Evolutionary conservation across 2,329 filamentous ascomycete species (phyloP).

Genomic region (Furcasterigmium sp.): DNA sequence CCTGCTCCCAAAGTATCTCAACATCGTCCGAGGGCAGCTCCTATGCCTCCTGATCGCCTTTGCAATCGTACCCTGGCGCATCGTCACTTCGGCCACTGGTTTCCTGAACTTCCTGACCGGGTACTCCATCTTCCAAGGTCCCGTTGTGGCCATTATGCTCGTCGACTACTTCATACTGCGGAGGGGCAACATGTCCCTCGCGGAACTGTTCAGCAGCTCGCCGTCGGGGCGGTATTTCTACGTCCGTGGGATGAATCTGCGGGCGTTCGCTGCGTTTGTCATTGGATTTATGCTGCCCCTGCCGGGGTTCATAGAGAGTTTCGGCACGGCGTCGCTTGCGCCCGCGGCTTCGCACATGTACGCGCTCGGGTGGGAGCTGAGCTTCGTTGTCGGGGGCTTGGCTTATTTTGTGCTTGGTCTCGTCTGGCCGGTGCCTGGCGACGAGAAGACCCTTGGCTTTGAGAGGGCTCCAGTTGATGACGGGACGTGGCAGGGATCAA

Average conservation of each 20-base stretch:
- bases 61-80: constrained; percentile 19
- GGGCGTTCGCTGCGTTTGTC: not conserved
- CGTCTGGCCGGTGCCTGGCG: no score
- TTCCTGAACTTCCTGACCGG: constrained; percentile 20
- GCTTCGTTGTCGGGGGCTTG: no score
- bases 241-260: not conserved
- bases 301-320: not conserved
- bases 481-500: no score
- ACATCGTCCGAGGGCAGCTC: constrained; percentile 34
- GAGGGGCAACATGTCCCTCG: not conserved
- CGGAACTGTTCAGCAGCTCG: not conserved
- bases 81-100: constrained; percentile 14
- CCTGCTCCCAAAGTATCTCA: constrained; percentile 34
- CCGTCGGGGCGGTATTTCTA: not conserved
- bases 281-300: not conserved
- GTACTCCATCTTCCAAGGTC: constrained; percentile 21
- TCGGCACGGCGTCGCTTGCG: not conserved
- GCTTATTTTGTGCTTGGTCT: no score
- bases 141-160: constrained; percentile 9
- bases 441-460: no score
- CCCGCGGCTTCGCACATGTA: not conserved
- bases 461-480: no score
- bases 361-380: not conserved
- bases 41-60: constrained; percentile 29
- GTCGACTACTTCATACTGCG: constrained; percentile 8